Evolutionary conservation across 2,329 filamentous ascomycete species (phyloP), one percentile per base, ranked within the genome.

Genomic region (Hypomyces perniciosus): DNA sequence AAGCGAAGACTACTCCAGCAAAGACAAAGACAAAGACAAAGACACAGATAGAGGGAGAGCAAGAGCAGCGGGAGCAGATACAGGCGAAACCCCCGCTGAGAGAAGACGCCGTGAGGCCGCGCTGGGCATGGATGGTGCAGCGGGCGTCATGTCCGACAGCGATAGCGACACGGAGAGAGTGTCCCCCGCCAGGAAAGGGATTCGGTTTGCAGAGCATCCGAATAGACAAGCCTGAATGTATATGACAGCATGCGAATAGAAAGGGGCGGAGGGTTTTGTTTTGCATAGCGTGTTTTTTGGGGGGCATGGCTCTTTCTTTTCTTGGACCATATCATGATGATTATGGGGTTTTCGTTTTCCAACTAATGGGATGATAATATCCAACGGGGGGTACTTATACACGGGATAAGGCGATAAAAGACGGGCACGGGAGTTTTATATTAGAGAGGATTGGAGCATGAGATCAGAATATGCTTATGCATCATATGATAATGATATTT

Each of bases 91-190:
- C 0, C 84, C 86, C 0, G 88, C 87, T 0, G 88, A 92, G 66
- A 76, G 85, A 51, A 78, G 86, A 38, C 75, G 88, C 48, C 79
- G 88, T 59, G 82, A 90, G 59, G 86, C 86, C 1, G 88, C 88
- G 1, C 70, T 92, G 2, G 86, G 87, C 8, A 73, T 86, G 54
- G 68, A 71, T 12, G 62, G 66, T 6, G 66, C 65, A 2, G 68
- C 64, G 0, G 72, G 71, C 13, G 75, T 72, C 42, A 74, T 75
- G 50, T 20, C 20, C 20, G 73, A 74, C 49, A 79, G 74, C 50
- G 76, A 84, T 33, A 68, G 62, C 29, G 68, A 70, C 55, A 77
- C 71, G 28, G 73, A 75, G 44, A 65, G 78, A 60, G 75, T 80
- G 50, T 75, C 77, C 2, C 73, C 76, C 1, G 61, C 70, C 26